These are phyloP conservation scores for Ceratobasidium sp. DNA, from an alignment of 1,284 basidiomycete genomes.

Conservation along the genomic window DNA sequence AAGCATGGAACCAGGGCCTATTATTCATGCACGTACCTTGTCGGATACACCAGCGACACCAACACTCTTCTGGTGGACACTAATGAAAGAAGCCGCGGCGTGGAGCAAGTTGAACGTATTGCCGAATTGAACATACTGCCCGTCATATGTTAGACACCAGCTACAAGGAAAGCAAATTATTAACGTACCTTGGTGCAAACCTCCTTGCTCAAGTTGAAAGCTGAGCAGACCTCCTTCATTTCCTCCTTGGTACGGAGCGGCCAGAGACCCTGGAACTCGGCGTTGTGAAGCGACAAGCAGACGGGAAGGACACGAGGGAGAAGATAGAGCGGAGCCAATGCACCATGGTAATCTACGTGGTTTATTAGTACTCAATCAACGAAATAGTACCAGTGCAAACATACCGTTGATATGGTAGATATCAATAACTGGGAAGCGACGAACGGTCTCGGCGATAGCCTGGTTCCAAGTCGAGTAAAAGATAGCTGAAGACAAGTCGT, in stretches of 20 bases:
- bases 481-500: constrained; percentile 91
- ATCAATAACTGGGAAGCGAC: constrained; percentile 82
- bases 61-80: constrained; percentile 86
- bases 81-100: constrained; percentile 89
- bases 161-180: neutral
- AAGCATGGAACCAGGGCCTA: neutral
- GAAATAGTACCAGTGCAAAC: neutral
- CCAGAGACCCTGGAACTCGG: constrained; percentile 96
- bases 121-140: constrained; percentile 86
- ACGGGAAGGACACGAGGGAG: constrained; percentile 87
- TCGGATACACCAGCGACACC: constrained; percentile 95
- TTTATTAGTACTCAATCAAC: neutral
- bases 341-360: constrained; percentile 80
- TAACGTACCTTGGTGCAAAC: constrained; percentile 78
- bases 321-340: constrained; percentile 86
- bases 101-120: constrained; percentile 95
- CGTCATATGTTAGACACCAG: neutral
- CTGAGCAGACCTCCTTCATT: constrained; percentile 96
- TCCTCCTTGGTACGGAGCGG: constrained; percentile 93
- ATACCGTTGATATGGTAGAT: constrained; percentile 78
- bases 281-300: constrained; percentile 93
- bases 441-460: constrained; percentile 87
- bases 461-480: constrained; percentile 98
- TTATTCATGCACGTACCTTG: constrained; percentile 55
- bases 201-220: constrained; percentile 95